Base-by-base conservation (phyloP, 2,329 filamentous ascomycete species). In the Trichophaea hybrida region DNA sequence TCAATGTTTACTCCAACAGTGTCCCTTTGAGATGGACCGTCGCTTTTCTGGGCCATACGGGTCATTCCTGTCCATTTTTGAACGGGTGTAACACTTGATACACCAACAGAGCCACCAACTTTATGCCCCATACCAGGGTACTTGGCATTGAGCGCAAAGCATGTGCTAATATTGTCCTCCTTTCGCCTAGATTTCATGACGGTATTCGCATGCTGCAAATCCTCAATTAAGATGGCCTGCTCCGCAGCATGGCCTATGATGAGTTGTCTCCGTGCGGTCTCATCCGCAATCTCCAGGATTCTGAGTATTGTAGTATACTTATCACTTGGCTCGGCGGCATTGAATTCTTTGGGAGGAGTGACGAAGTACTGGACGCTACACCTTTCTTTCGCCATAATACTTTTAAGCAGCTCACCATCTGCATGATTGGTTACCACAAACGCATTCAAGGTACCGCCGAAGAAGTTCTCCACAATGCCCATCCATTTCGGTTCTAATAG, bases 211-310 rank as follows among this genome's bases (percentile, higher is more conserved):
- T 87, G 79, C 1, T 76, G 72, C 33, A 86, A 76, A 34, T 84
- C 76, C 58, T 82, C 76, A 57, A 96, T 81, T 0, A 98, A 76
- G 5, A 95, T 80, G 6, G 84, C 81, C 71, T 96, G 90, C 63
- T 98, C 93, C 56, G 96, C 88, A 5, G 75, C 74, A 66, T 88
- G 79, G 63, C 83, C 84, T 70, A 97, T 93, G 68, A 98, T 84
- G 51, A 97, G 75, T 61, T 89, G 84, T 62, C 88, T 85, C 54
- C 83, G 83, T 17, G 96, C 84, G 48, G 86, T 73, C 15, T 60
- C 5, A 57, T 71, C 60, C 71, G 67, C 59, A 60, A 51, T 65
- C 65, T 79, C 84, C 56, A 98, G 76, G 1, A 87, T 81, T 55
- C 87, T 80, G 50, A 96, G 74, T 63, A 91, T 83, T 0, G 93